Evolutionary conservation across 2,329 filamentous ascomycete genomes (phyloP).

Genomic region (Orbilia javanica): DNA sequence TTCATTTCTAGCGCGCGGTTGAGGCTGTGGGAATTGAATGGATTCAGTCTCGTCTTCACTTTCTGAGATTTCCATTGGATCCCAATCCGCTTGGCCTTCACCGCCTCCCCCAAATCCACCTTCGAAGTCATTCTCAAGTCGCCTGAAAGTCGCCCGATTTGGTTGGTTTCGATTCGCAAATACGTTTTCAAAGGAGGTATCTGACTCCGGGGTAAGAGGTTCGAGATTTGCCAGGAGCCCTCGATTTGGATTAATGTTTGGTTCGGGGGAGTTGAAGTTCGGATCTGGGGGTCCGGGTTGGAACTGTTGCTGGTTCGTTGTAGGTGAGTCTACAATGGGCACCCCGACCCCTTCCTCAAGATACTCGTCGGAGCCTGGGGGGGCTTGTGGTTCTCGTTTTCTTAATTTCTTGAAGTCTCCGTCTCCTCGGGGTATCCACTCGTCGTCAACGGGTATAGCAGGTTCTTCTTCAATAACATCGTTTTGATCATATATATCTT

Average conservation of each 20-base stretch:
- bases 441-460: background rate
- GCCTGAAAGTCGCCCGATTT: background rate
- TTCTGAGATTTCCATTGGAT: background rate
- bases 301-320: too few species aligned
- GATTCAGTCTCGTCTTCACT: background rate
- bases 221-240: background rate
- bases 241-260: background rate
- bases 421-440: background rate
- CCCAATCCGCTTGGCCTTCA: slow-evolving; percentile 3
- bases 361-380: background rate
- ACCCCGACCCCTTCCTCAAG: background rate
- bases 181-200: background rate
- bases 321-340: background rate
- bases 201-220: background rate
- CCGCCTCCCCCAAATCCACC: background rate
- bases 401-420: slow-evolving; percentile 14
- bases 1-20: background rate
- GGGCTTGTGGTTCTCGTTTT: slow-evolving; percentile 7
- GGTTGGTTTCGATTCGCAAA: background rate
- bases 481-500: background rate
- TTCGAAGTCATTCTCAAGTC: background rate
- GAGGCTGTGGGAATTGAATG: background rate
- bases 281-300: too few species aligned
- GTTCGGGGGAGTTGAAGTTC: background rate
- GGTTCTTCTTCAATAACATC: slow-evolving; percentile 11